Percentiles rank a stretch among this genome's conserved stretches.
These are phyloP conservation scores for Eucalyptus melliodora DNA, from an alignment of 345 rosid species.

Conservation along the genomic window DNA sequence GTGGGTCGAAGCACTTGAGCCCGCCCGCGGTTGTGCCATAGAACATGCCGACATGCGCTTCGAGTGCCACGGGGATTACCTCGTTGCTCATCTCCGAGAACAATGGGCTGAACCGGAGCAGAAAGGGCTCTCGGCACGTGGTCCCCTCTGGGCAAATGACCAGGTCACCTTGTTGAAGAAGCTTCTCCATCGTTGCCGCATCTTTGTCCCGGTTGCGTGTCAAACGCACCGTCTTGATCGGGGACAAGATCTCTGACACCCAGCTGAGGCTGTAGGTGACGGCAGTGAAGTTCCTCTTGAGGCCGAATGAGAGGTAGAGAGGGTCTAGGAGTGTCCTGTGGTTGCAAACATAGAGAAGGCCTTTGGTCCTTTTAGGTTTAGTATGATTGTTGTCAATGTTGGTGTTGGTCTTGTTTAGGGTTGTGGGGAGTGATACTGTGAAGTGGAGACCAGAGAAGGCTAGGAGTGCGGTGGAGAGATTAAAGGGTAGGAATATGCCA, in stretches of 20 bases:
- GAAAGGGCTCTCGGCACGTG: slow-evolving; percentile 69
- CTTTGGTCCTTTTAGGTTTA: background rate
- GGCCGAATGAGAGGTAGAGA: slow-evolving; percentile 28
- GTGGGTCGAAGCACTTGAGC: slow-evolving; percentile 56
- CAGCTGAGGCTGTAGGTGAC: slow-evolving; percentile 73
- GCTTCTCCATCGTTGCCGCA: slow-evolving; percentile 20
- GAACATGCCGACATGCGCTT: slow-evolving; percentile 35
- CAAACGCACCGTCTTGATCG: slow-evolving; percentile 53
- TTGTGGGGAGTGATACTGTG: slow-evolving; percentile 1
- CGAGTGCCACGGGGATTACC: slow-evolving; percentile 55
- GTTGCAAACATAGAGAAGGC: slow-evolving; percentile 56
- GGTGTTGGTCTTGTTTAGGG: background rate
- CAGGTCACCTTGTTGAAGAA: slow-evolving; percentile 42
- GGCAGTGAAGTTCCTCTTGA: slow-evolving; percentile 40
- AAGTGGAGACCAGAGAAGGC: slow-evolving; percentile 20
- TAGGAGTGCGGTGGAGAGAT: slow-evolving; percentile 24
- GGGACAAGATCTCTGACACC: slow-evolving; percentile 50
- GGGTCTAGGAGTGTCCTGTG: slow-evolving; percentile 74
- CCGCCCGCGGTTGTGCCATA: slow-evolving; percentile 75
- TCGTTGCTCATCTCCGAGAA: slow-evolving; percentile 48
- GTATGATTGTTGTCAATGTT: background rate
- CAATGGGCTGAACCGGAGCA: slow-evolving; percentile 67
- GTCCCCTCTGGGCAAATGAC: slow-evolving; percentile 87
- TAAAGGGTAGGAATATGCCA: slow-evolving; percentile 27
- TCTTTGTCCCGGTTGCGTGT: slow-evolving; percentile 45